A percentile compares a stretch with the other conserved stretches of the same genome.
These are phyloP conservation scores for Zea mays DNA, from an alignment of 176 grass and related monocot species.

Conservation along the genomic window Zm-B73-REFERENCE-NAM-5.0 NC_050105.1:53355001-53355500, in stretches of 20 bases:
- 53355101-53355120: not conserved
- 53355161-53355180: not conserved
- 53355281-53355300: not conserved
- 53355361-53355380: too few species aligned
- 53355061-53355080: not conserved
- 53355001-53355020: not conserved
- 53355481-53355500: too few species aligned
- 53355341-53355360: too few species aligned
- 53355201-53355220: conserved; percentile 23
- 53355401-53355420: too few species aligned
- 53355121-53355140: not conserved
- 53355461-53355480: too few species aligned
- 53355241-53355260: not conserved
- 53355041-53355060: not conserved
- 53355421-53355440: too few species aligned
- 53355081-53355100: not conserved
- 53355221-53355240: conserved; percentile 15
- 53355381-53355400: too few species aligned
- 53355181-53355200: conserved; percentile 3
- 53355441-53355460: too few species aligned
- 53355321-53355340: too few species aligned
- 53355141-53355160: not conserved
- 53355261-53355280: not conserved
- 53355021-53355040: not conserved
- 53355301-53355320: not conserved